Evolutionary conservation across 2,329 filamentous ascomycete species (phyloP).

Genomic region (Penicillium sp.): DNA sequence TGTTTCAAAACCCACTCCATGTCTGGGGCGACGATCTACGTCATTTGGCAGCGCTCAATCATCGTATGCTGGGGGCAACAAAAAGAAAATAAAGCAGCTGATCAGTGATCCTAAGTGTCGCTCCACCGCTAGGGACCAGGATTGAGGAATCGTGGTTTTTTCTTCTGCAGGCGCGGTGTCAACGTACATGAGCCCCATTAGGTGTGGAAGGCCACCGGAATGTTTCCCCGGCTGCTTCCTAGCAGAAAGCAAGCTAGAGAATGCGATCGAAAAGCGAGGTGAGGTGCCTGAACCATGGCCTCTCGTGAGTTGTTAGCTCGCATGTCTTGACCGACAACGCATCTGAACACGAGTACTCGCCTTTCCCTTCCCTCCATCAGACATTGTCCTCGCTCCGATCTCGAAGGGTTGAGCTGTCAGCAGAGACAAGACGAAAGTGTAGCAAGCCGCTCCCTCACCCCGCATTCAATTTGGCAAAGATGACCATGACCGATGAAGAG

Average conservation of each 20-base stretch:
- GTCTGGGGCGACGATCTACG: slow-evolving; percentile 14
- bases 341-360: neutral
- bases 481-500: neutral
- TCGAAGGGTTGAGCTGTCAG: slow-evolving; percentile 2
- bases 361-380: neutral
- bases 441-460: slow-evolving; percentile 30
- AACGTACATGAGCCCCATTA: slow-evolving; percentile 20
- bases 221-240: slow-evolving; percentile 16
- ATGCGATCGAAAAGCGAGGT: neutral
- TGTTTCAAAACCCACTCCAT: slow-evolving; percentile 5
- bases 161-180: slow-evolving; percentile 10
- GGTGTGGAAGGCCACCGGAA: slow-evolving; percentile 13
- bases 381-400: neutral
- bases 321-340: slow-evolving; percentile 13
- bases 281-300: neutral
- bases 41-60: slow-evolving; percentile 10
- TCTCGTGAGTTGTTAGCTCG: neutral
- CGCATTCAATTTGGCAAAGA: slow-evolving; percentile 25
- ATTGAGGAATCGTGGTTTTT: slow-evolving; percentile 16
- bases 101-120: neutral
- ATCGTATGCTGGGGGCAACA: slow-evolving; percentile 1
- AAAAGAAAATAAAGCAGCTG: slow-evolving; percentile 8
- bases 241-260: slow-evolving; percentile 5
- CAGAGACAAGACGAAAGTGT: neutral
- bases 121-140: slow-evolving; percentile 14